A percentile compares a stretch with the other conserved stretches of the same genome.
These are phyloP conservation scores for Zoysia matrella DNA, from an alignment of 202 grass and related monocot species.

Conservation along the genomic window DNA sequence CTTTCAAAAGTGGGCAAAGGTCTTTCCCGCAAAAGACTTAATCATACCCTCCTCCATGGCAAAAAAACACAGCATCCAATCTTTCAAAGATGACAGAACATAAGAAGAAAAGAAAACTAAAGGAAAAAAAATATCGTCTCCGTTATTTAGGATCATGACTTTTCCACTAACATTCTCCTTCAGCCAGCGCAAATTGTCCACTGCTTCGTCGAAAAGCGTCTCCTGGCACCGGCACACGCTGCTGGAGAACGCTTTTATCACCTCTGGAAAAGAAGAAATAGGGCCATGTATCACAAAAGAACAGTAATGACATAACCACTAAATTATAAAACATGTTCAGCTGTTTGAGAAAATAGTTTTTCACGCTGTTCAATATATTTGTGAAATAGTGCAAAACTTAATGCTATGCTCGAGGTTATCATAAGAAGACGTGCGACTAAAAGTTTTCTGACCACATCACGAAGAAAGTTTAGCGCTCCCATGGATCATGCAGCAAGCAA, in stretches of 20 bases:
- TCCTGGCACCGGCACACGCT: slow-evolving; percentile 56
- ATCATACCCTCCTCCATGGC: slow-evolving; percentile 38
- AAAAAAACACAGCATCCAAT: slow-evolving; percentile 36
- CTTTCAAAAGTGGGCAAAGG: slow-evolving; percentile 49
- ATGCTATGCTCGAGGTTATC: not conserved
- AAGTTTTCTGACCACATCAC: slow-evolving; percentile 41
- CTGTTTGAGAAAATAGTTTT: slow-evolving; percentile 12
- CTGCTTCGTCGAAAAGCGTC: slow-evolving; percentile 55
- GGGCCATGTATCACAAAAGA: slow-evolving; percentile 32
- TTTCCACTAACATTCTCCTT: slow-evolving; percentile 41
- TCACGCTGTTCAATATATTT: slow-evolving; percentile 2
- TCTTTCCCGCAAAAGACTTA: slow-evolving; percentile 48
- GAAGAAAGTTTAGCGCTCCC: slow-evolving; percentile 25
- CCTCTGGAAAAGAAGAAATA: slow-evolving; percentile 52
- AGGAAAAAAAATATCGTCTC: not conserved
- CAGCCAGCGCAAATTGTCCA: slow-evolving; percentile 52
- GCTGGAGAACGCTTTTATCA: slow-evolving; percentile 65
- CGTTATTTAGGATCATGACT: slow-evolving; percentile 49
- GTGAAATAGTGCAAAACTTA: slow-evolving; percentile 7
- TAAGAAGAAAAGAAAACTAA: not conserved
- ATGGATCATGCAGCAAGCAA: slow-evolving; percentile 39
- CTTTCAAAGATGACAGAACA: slow-evolving; percentile 31
- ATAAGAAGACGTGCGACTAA: slow-evolving; percentile 48
- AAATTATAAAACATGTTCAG: slow-evolving; percentile 36
- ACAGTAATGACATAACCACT: slow-evolving; percentile 32